Conservation (phyloP, 768 basidiomycete species). For the Lentinula detonsa region DNA sequence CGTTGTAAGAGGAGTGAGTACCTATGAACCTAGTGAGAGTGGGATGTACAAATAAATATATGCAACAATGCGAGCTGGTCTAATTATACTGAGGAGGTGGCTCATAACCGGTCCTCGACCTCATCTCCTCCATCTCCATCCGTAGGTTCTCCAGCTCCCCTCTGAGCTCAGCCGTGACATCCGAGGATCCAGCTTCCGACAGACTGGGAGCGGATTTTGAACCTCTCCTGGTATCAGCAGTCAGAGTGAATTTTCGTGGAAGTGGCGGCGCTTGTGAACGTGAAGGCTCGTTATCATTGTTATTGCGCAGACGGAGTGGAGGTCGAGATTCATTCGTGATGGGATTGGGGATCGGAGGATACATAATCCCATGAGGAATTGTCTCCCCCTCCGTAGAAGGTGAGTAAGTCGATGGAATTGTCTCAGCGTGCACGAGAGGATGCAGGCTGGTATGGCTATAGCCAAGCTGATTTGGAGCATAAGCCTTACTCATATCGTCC, state of each 20-base stretch:
- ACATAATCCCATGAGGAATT: not conserved
- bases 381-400: not conserved
- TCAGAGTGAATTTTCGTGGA: not conserved
- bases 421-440: not conserved
- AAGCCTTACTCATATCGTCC: not conserved
- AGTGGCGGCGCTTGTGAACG: not conserved
- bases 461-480: not conserved
- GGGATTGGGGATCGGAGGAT: not conserved
- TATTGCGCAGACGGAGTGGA: not conserved
- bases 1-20: too few relatives aligned
- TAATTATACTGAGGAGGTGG: constrained; percentile 9
- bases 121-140: constrained; percentile 11
- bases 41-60: not conserved
- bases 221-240: not conserved
- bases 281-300: not conserved
- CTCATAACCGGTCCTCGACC: constrained; percentile 8
- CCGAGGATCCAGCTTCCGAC: not conserved
- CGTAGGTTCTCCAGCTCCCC: constrained; percentile 10
- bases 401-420: not conserved
- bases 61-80: not conserved
- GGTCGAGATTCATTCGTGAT: not conserved
- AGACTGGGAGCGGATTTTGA: not conserved
- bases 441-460: not conserved
- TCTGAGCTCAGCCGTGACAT: constrained; percentile 1
- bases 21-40: not conserved